phyloP scores from a whole-genome alignment of 306 rosid species.

The Acacia acuminata region DNA sequence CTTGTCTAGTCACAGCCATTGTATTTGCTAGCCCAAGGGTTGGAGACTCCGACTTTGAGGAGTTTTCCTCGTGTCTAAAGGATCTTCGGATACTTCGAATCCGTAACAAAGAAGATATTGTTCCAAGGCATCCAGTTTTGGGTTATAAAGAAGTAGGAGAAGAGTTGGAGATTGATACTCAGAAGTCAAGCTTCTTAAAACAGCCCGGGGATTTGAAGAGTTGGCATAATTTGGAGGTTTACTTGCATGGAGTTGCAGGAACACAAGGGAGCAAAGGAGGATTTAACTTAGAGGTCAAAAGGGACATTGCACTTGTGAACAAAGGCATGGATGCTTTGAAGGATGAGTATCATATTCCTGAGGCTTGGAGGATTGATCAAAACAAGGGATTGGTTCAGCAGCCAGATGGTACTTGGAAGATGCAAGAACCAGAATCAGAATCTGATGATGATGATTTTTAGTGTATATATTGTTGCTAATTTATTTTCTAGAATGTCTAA shows the following conservation, averaged over 20 bases:
- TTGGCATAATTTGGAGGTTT: too few relatives aligned
- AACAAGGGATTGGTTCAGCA: constrained; percentile 70
- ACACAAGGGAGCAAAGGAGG: too few relatives aligned
- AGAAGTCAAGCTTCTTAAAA: constrained; percentile 1
- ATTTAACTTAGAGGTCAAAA: too few relatives aligned
- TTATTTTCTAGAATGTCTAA: not conserved
- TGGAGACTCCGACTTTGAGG: too few relatives aligned
- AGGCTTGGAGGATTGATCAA: constrained; percentile 48
- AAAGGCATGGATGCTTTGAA: too few relatives aligned
- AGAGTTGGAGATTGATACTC: constrained; percentile 25
- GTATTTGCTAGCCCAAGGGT: too few relatives aligned
- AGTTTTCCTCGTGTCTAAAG: not conserved
- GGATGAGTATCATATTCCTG: constrained; percentile 36
- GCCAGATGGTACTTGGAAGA: constrained; percentile 61
- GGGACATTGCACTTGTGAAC: too few relatives aligned
- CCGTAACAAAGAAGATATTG: not conserved
- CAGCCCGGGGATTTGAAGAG: too few relatives aligned
- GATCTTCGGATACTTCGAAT: not conserved
- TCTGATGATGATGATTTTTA: not conserved
- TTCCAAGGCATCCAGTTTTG: not conserved
- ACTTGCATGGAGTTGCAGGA: too few relatives aligned
- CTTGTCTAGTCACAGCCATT: not conserved
- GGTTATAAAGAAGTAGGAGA: not conserved
- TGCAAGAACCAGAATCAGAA: constrained; percentile 33
- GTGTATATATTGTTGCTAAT: not conserved